Percentiles rank a stretch among this genome's conserved stretches.
Conservation (phyloP, 148 eudicot species). For the Suaeda aralocaspica region DNA sequence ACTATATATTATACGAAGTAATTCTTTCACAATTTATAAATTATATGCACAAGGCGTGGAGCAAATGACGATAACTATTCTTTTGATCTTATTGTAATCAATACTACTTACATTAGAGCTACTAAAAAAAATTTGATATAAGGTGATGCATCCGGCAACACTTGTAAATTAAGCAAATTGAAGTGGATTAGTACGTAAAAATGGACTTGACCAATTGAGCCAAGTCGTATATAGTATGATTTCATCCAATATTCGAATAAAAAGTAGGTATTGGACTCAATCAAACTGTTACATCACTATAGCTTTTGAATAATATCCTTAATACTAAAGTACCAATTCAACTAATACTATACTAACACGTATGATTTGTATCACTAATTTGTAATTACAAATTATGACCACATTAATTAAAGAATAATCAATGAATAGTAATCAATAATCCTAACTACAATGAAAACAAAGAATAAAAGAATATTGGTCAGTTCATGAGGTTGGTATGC, state of each 20-base stretch:
- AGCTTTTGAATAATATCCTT: neutral
- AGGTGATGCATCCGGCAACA: no score
- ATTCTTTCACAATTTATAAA: no score
- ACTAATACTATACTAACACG: neutral
- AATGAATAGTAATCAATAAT: neutral
- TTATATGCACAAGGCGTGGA: no score
- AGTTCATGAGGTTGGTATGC: neutral
- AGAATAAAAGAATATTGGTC: conserved; percentile 23
- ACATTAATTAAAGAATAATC: neutral
- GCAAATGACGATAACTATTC: no score
- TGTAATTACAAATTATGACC: neutral
- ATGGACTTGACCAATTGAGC: no score
- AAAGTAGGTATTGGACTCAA: conserved; percentile 11
- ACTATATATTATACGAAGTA: no score
- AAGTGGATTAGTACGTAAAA: no score
- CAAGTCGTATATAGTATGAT: no score
- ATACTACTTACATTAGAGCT: no score
- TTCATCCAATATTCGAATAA: conserved; percentile 13
- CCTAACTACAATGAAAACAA: neutral
- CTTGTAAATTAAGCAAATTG: no score
- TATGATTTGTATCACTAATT: conserved; percentile 8
- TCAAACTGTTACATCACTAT: conserved; percentile 7
- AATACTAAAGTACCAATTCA: neutral
- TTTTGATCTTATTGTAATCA: no score
- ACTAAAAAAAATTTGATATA: no score